Evolutionary conservation across 2,329 filamentous ascomycete genomes (phyloP).

Genomic region (Talaromyces piceae): DNA sequence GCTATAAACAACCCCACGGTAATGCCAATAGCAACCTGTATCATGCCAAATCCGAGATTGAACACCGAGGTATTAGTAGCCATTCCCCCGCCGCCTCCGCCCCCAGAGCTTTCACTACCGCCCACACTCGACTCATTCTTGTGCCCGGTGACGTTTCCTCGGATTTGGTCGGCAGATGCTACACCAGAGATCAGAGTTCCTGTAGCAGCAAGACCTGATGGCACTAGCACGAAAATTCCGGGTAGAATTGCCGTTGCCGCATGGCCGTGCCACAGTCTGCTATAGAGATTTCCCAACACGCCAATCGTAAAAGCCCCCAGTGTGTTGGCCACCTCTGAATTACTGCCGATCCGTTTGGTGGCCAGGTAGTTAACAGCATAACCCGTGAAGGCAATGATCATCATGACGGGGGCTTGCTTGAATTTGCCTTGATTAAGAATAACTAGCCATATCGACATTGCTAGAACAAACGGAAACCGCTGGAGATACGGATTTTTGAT

Average conservation of each 20-base stretch:
- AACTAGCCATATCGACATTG: conserved; percentile 65
- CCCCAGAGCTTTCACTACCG: background rate
- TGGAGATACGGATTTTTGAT: conserved; percentile 37
- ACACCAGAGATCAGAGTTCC: conserved; percentile 50
- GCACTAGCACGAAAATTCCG: conserved; percentile 67
- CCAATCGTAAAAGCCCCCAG: conserved; percentile 69
- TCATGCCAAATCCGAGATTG: conserved; percentile 31
- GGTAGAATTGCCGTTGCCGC: conserved; percentile 78
- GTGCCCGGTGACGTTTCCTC: conserved; percentile 15
- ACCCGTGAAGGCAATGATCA: conserved; percentile 62
- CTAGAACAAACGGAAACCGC: conserved; percentile 63
- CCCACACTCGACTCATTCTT: conserved; percentile 5
- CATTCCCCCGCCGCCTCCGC: background rate
- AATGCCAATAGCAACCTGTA: conserved; percentile 48
- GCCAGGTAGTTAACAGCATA: conserved; percentile 70
- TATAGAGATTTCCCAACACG: conserved; percentile 69
- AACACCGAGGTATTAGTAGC: conserved; percentile 12
- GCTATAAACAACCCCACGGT: conserved; percentile 46
- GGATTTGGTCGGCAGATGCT: conserved; percentile 48
- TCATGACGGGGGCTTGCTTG: conserved; percentile 68
- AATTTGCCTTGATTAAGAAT: conserved; percentile 75
- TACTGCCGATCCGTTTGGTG: conserved; percentile 58
- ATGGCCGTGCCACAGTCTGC: conserved; percentile 62
- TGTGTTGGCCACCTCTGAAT: conserved; percentile 67
- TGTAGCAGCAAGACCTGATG: conserved; percentile 49